Evolutionary conservation across 2,329 filamentous ascomycete species (phyloP), one percentile per base, ranked within the genome.

Genomic region (Nemania bipapillata): DNA sequence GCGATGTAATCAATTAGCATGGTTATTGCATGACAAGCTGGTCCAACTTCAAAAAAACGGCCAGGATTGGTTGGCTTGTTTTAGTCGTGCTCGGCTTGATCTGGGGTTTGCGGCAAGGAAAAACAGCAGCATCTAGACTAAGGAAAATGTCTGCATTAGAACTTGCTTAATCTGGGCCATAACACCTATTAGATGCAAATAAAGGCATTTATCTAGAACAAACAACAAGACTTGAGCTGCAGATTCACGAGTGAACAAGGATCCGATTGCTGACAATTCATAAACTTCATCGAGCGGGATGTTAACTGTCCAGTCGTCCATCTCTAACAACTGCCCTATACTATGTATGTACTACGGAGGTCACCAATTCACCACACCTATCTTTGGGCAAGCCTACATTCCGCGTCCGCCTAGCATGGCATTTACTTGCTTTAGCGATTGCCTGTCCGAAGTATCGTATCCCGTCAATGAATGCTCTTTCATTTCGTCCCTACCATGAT

Each of bases 1-100:
- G 45, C 17, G 47, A 66, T 30, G 47, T 6, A n/a, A 50, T 50
- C 45, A 55, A 45, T 12, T 64, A 42, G 63, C 53, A 63, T 69
- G 56, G 32, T 61, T 58, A 61, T 61, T 35, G 54, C 61, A 58
- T 61, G 55, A 42, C 42, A 42, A 56, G 32, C 54, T 28, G n/a
- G 37, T 53, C 42, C 45, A n/a, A 9, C 53, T 55, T 22, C 15
- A 35, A n/a, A 45, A 57, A 32, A 24, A 37, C n/a, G 28, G n/a
- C 17, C 28, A 32, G 17, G 24, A n/a, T 35, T 12, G 50, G 12
- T 47, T 15, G 26, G 22, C 22, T n/a, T 26, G n/a, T 50, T 24
- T 37, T 22, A 17, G 8, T 12, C 24, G 8, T 32, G 12, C 28
- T 28, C 20, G 4, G 32, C 32, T 52, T 3, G 22, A 59, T 22